phyloP scores from a whole-genome alignment of 805 yeast species.

The Saturnispora serradocipensis region DNA sequence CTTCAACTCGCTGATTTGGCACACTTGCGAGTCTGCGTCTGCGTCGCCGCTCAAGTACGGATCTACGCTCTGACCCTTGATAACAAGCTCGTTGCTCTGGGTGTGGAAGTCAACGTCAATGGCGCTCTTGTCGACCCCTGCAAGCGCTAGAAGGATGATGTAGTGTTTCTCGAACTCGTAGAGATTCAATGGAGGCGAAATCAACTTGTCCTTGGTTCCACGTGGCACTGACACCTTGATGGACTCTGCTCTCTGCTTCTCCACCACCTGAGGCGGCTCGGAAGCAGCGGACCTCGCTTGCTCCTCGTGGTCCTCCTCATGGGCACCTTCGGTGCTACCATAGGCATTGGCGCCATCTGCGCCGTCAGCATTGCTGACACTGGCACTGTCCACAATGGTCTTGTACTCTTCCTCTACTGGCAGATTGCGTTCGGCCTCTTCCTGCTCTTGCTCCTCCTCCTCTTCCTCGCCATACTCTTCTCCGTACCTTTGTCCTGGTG shows the following conservation, averaged over 20 bases:
- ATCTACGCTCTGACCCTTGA: conserved; percentile 41
- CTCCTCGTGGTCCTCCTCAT: not conserved
- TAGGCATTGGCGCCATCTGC: not conserved
- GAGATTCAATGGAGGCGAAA: conserved; percentile 52
- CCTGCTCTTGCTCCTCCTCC: not conserved
- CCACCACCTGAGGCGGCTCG: not conserved
- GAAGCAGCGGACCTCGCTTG: not conserved
- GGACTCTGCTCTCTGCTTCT: conserved; percentile 26
- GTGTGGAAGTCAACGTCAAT: conserved; percentile 54
- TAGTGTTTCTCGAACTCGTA: conserved; percentile 41
- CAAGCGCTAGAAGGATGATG: conserved; percentile 40
- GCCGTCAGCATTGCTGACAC: too few species aligned
- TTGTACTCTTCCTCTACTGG: not conserved
- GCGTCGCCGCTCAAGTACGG: conserved; percentile 28
- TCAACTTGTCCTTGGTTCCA: conserved; percentile 34
- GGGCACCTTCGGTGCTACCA: not conserved
- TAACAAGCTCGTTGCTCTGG: conserved; percentile 41
- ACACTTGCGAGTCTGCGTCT: conserved; percentile 23
- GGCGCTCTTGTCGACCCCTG: conserved; percentile 48
- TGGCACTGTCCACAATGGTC: not conserved
- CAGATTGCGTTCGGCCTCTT: not conserved
- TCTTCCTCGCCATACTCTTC: not conserved
- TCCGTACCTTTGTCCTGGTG: not conserved
- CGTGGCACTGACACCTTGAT: conserved; percentile 39
- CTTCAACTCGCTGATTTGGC: conserved; percentile 45